These are phyloP conservation scores for Russula emetica DNA, from an alignment of 768 basidiomycete genomes.

Conservation along the genomic window DNA sequence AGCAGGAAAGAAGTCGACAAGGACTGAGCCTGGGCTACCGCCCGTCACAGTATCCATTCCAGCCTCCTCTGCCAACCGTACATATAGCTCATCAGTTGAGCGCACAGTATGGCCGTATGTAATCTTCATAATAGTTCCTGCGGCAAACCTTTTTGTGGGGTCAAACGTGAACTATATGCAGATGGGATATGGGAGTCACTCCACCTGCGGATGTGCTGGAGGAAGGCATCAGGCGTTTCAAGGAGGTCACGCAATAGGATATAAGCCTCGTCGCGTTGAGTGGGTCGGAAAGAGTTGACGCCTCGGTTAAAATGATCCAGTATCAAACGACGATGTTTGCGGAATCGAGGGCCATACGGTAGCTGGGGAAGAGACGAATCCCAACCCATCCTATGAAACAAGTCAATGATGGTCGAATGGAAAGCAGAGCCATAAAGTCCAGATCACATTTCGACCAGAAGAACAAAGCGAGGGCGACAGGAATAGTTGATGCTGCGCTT, in stretches of 20 bases:
- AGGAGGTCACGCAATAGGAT: constrained; percentile 32
- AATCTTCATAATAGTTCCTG: constrained; percentile 34
- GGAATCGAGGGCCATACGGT: constrained; percentile 33
- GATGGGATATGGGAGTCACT: not conserved
- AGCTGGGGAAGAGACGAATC: constrained; percentile 24
- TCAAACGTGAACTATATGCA: not conserved
- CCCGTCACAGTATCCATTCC: constrained; percentile 28
- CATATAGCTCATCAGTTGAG: constrained; percentile 33
- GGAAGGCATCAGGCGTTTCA: constrained; percentile 31
- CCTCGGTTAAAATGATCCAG: constrained; percentile 30
- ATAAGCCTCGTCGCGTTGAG: constrained; percentile 32
- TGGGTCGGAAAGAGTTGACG: constrained; percentile 27
- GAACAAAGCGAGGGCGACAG: constrained; percentile 34
- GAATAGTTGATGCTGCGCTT: constrained; percentile 35
- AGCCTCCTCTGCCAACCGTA: constrained; percentile 32
- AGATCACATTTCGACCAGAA: constrained; percentile 32
- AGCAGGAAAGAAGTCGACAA: constrained; percentile 37
- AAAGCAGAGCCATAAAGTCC: no score
- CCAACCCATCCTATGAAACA: constrained; percentile 27
- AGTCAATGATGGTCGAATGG: not conserved
- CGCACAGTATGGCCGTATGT: constrained; percentile 35
- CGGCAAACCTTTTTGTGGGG: constrained; percentile 30
- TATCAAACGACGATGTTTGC: constrained; percentile 33
- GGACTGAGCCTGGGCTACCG: constrained; percentile 32
- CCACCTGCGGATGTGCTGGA: constrained; percentile 32